Conservation (phyloP, 2,329 filamentous ascomycete genomes). For the Alternaria tenuissima region DNA sequence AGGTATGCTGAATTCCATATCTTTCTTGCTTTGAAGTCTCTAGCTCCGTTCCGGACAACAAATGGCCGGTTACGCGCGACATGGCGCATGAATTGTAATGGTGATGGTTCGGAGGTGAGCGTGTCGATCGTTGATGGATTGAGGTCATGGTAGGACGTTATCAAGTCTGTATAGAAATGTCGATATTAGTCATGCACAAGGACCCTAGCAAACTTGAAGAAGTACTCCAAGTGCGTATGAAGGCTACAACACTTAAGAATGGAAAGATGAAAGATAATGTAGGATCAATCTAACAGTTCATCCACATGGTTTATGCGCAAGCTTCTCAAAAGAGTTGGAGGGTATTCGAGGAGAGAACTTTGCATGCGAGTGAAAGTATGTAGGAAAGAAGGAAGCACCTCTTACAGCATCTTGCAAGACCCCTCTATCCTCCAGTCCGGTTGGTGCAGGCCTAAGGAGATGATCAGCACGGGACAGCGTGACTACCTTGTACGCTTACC, state of each 20-base stretch:
- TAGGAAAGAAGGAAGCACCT: constrained; percentile 40
- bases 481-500: constrained; percentile 16
- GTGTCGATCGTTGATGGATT: constrained; percentile 70
- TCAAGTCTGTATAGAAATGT: constrained; percentile 53
- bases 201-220: neutral
- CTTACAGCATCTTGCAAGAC: constrained; percentile 46
- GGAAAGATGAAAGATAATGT: neutral
- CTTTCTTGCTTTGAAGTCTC: constrained; percentile 68
- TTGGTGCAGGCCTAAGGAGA: constrained; percentile 38
- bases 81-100: constrained; percentile 81
- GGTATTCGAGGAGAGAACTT: neutral
- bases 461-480: neutral
- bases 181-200: neutral
- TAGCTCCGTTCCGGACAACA: constrained; percentile 70
- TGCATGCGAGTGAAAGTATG: neutral
- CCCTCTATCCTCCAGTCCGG: constrained; percentile 33
- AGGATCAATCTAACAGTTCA: neutral
- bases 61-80: constrained; percentile 79
- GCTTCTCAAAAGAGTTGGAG: neutral
- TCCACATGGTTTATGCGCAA: neutral
- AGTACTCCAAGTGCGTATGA: neutral
- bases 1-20: constrained; percentile 72
- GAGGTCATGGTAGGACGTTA: constrained; percentile 76
- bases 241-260: neutral
- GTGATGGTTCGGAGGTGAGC: constrained; percentile 70